Conservation (phyloP, 192 early-diverging fungal genomes). For the Coemansia pectinata region DNA sequence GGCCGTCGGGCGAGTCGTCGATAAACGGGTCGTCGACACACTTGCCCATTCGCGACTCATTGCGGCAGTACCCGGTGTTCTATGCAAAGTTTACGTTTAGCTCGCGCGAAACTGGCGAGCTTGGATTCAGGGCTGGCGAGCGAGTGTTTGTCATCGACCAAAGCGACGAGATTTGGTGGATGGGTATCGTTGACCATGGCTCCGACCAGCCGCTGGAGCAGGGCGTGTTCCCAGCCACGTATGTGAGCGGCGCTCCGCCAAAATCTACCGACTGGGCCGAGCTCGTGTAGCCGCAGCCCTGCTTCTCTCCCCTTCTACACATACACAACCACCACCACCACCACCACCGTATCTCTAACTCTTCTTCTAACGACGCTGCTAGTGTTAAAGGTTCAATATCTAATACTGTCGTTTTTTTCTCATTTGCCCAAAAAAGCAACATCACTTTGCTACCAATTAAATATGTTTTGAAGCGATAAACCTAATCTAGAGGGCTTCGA, state of each 20-base stretch:
- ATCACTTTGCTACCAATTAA: neutral
- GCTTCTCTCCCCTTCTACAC: neutral
- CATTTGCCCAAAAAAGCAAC: too few species aligned
- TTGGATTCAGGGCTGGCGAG: conserved; percentile 69
- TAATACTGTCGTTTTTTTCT: neutral
- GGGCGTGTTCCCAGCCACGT: conserved; percentile 80
- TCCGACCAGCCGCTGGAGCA: conserved; percentile 59
- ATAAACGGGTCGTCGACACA: conserved; percentile 27
- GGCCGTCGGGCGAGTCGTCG: conserved; percentile 45
- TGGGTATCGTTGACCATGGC: conserved; percentile 69
- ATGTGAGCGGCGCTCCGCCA: conserved; percentile 60
- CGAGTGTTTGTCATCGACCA: conserved; percentile 74
- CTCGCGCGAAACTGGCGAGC: conserved; percentile 73
- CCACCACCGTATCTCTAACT: neutral
- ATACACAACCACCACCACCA: neutral
- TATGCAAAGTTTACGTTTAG: conserved; percentile 74
- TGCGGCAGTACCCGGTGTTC: conserved; percentile 59
- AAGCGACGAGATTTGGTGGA: conserved; percentile 83
- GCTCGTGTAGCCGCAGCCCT: conserved; percentile 28
- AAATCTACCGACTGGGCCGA: conserved; percentile 50
- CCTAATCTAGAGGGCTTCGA: conserved; percentile 57
- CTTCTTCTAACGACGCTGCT: neutral
- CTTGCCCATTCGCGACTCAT: conserved; percentile 56
- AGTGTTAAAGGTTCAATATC: neutral
- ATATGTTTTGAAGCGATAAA: neutral